Conservation (phyloP, 2,329 filamentous ascomycete species). For the Trichoderma asperellum region DNA sequence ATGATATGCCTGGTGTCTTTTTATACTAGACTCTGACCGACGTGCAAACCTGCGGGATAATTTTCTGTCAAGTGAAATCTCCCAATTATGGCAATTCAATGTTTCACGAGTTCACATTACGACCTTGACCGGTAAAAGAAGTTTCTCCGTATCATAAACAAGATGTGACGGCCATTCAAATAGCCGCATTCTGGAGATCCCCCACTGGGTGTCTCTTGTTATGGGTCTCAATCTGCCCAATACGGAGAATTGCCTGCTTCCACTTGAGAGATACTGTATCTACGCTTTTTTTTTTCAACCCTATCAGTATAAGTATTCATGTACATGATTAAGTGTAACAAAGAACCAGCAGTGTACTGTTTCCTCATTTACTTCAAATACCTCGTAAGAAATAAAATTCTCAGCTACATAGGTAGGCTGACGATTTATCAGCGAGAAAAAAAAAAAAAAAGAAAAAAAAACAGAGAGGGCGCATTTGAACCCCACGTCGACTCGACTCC, state of each 20-base stretch:
- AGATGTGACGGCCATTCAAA: background rate
- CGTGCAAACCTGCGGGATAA: background rate
- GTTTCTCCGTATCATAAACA: constrained; percentile 5
- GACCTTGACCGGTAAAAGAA: background rate
- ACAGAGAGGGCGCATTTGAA: background rate
- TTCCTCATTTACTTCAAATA: background rate
- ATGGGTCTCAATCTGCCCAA: background rate
- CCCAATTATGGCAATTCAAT: rapidly evolving
- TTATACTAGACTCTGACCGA: background rate
- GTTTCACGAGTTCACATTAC: too few species aligned
- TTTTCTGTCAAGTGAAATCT: background rate
- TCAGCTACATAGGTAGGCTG: background rate
- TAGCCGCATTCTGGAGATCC: background rate
- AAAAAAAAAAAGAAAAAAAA: background rate
- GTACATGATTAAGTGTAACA: background rate
- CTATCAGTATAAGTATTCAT: background rate
- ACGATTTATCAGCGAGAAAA: background rate
- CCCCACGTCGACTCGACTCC: background rate
- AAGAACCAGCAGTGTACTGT: background rate
- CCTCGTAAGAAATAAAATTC: background rate
- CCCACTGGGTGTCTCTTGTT: background rate
- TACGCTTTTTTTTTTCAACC: too few species aligned
- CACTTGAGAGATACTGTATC: background rate
- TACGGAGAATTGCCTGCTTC: background rate
- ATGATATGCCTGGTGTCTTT: background rate